Percentiles rank a stretch among this genome's conserved stretches.
phyloP scores from a whole-genome alignment of 257 asterid species.

The Gentiana macrophylla region DNA sequence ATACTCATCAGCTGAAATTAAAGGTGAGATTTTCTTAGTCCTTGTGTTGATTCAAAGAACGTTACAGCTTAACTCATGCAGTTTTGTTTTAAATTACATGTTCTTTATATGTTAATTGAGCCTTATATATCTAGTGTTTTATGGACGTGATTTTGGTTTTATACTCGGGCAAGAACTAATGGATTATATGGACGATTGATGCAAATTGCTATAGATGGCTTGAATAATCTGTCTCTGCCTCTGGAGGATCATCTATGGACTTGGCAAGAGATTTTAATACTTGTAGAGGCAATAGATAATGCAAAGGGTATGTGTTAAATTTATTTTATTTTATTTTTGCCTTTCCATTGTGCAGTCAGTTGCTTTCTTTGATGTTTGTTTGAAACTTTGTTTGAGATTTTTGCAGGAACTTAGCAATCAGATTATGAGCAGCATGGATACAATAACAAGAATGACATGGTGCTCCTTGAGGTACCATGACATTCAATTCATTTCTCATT shows the following conservation, averaged over 20 bases:
- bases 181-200: constrained; percentile 81
- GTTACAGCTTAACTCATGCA: no score
- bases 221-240: constrained; percentile 48
- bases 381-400: no score
- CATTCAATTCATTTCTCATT: no score
- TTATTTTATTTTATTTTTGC: background rate
- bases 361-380: no score
- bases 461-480: no score
- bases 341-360: no score
- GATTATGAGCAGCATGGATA: no score
- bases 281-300: constrained; percentile 84
- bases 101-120: no score
- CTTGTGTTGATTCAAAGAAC: background rate
- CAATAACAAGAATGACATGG: no score
- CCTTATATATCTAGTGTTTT: constrained; percentile 1
- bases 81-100: no score
- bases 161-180: constrained; percentile 40
- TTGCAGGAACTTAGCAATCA: no score
- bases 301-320: constrained; percentile 51
- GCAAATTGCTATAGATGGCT: constrained; percentile 65
- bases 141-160: background rate
- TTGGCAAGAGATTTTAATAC: constrained; percentile 66
- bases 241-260: constrained; percentile 67
- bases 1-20: no score
- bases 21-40: constrained; percentile 25